phyloP scores from a whole-genome alignment of 1,284 basidiomycete genomes.

The Trichosporon coremiiforme region DNA sequence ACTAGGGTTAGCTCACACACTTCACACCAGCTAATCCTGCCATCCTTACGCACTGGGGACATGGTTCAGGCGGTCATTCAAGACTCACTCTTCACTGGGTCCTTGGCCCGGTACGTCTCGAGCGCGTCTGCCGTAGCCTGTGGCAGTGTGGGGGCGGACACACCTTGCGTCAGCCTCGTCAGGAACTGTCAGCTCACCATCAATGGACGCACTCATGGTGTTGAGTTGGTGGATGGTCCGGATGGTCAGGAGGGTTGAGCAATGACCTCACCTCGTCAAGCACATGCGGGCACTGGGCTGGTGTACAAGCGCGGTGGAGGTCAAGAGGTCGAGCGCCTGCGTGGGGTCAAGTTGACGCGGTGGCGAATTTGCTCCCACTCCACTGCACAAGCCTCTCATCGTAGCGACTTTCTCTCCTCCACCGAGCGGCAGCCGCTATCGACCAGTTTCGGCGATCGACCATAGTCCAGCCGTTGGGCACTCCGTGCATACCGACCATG shows the following conservation, averaged over 20 bases:
- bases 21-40: no score
- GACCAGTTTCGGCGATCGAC: neutral
- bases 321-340: neutral
- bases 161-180: conserved; percentile 16
- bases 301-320: conserved; percentile 4
- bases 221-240: neutral
- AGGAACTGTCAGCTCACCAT: neutral
- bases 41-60: no score
- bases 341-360: neutral
- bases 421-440: no score
- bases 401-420: no score
- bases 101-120: conserved; percentile 80
- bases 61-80: no score
- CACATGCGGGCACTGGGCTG: neutral
- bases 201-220: conserved; percentile 11
- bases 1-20: no score
- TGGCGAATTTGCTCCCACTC: conserved; percentile 12
- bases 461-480: no score
- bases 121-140: conserved; percentile 64
- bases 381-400: no score
- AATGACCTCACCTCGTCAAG: conserved; percentile 8
- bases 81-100: conserved; percentile 74
- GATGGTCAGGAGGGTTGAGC: neutral
- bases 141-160: conserved; percentile 37
- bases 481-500: no score